phyloP scores from a whole-genome alignment of 805 yeast genomes.

The Ogataea methylovora region DNA sequence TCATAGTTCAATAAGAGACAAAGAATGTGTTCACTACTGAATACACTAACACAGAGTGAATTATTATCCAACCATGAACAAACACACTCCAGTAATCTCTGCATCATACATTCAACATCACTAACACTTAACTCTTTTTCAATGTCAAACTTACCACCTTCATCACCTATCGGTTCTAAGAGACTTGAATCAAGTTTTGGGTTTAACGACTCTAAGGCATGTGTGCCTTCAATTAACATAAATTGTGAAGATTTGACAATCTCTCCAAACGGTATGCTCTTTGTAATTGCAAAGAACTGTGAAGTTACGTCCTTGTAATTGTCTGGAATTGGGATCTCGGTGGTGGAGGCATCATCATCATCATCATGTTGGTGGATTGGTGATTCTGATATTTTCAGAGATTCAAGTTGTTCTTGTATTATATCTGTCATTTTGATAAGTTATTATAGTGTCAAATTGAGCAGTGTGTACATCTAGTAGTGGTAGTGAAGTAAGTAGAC shows the following conservation, averaged over 20 bases:
- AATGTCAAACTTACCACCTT: slow-evolving; percentile 42
- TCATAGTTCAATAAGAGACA: background rate
- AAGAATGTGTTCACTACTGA: slow-evolving; percentile 62
- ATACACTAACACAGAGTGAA: slow-evolving; percentile 67
- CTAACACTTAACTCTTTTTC: slow-evolving; percentile 23
- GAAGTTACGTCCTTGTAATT: slow-evolving; percentile 47
- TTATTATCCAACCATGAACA: slow-evolving; percentile 74
- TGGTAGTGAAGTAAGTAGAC: no score
- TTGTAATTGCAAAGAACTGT: slow-evolving; percentile 32
- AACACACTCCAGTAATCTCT: slow-evolving; percentile 43
- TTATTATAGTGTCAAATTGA: no score
- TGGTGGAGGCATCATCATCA: no score
- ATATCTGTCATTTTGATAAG: no score
- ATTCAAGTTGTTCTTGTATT: no score
- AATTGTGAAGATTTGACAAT: slow-evolving; percentile 56
- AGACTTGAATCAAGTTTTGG: slow-evolving; percentile 71
- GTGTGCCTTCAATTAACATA: slow-evolving; percentile 73
- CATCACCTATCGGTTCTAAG: slow-evolving; percentile 26
- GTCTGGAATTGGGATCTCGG: no score
- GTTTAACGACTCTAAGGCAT: slow-evolving; percentile 76
- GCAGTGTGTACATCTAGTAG: no score
- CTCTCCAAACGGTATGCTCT: slow-evolving; percentile 32
- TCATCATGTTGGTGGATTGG: no score
- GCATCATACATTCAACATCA: slow-evolving; percentile 44
- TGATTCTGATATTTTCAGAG: no score